Evolutionary conservation across 2,329 filamentous ascomycete species (phyloP).

Genomic region (Trichophyton schoenleinii): DNA sequence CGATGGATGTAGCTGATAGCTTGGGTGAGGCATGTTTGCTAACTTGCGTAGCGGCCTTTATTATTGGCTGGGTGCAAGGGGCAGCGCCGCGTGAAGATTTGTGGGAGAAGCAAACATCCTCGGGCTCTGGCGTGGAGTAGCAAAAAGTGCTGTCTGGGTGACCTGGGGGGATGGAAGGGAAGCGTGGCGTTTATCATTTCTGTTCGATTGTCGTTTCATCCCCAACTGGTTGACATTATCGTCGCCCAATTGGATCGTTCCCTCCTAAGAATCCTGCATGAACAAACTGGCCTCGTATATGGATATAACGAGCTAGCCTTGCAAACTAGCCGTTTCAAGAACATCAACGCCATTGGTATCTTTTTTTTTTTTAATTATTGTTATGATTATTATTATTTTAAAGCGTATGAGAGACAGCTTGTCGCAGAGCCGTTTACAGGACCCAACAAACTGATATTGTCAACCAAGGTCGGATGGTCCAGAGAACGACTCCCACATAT

Average conservation of each 20-base stretch:
- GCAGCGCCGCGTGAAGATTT: neutral
- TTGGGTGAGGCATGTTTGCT: conserved; percentile 4
- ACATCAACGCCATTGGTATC: neutral
- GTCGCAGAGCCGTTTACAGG: neutral
- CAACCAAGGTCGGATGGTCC: neutral
- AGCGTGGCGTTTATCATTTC: neutral
- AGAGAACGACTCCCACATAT: neutral
- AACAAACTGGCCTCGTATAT: neutral
- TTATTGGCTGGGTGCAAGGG: neutral
- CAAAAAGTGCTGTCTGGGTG: neutral
- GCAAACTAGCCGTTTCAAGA: neutral
- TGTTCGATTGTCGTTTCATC: neutral
- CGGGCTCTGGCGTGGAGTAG: neutral
- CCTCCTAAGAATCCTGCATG: neutral
- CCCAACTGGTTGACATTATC: too few species aligned
- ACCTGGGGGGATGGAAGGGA: neutral
- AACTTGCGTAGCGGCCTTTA: neutral
- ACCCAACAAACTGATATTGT: neutral
- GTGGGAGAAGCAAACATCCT: conserved; percentile 3
- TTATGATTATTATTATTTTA: too few species aligned
- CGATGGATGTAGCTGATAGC: neutral
- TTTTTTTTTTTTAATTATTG: neutral
- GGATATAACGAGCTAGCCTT: neutral
- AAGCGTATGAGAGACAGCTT: too few species aligned
- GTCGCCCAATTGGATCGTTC: neutral